A percentile compares a stretch with the other conserved stretches of the same genome.
Conservation (phyloP, 2,329 filamentous ascomycete species). For the Tolypocladium guangdongense region DNA sequence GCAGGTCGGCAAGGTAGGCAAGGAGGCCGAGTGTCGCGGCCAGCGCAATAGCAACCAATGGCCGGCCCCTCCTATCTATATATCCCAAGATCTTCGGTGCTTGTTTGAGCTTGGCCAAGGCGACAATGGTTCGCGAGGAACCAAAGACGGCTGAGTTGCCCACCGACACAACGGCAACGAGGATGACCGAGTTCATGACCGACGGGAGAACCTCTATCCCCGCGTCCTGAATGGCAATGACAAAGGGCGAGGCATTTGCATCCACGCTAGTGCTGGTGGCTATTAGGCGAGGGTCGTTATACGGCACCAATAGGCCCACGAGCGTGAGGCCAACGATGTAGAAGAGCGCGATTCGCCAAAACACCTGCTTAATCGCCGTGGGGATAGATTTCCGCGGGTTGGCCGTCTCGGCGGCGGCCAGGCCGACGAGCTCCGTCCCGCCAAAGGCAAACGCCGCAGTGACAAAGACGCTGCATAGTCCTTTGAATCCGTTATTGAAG, state of each 20-base stretch:
- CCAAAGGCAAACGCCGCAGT: constrained; percentile 68
- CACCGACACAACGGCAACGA: constrained; percentile 81
- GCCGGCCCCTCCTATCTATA: constrained; percentile 73
- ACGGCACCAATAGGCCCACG: constrained; percentile 73
- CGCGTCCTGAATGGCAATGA: constrained; percentile 80
- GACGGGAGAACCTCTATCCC: constrained; percentile 73
- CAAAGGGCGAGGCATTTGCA: constrained; percentile 75
- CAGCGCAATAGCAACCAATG: constrained; percentile 59
- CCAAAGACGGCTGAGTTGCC: constrained; percentile 90
- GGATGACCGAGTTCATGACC: constrained; percentile 87
- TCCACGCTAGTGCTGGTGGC: constrained; percentile 44
- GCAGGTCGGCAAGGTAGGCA: constrained; percentile 58
- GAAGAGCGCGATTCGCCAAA: constrained; percentile 87
- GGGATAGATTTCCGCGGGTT: constrained; percentile 74
- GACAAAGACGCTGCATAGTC: constrained; percentile 68
- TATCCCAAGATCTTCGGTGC: constrained; percentile 69
- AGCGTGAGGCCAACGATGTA: constrained; percentile 76
- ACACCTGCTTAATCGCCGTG: constrained; percentile 83
- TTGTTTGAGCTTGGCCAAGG: constrained; percentile 78
- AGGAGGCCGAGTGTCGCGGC: constrained; percentile 61
- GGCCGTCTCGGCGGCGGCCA: constrained; percentile 65
- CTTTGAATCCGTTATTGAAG: constrained; percentile 74
- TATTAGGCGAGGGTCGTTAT: constrained; percentile 55
- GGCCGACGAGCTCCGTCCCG: constrained; percentile 64
- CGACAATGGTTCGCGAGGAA: constrained; percentile 79